Percentiles rank a stretch among this genome's conserved stretches.
These are phyloP conservation scores for Xylaria acuta DNA, from an alignment of 495 filamentous ascomycete species.

Conservation along the genomic window DNA sequence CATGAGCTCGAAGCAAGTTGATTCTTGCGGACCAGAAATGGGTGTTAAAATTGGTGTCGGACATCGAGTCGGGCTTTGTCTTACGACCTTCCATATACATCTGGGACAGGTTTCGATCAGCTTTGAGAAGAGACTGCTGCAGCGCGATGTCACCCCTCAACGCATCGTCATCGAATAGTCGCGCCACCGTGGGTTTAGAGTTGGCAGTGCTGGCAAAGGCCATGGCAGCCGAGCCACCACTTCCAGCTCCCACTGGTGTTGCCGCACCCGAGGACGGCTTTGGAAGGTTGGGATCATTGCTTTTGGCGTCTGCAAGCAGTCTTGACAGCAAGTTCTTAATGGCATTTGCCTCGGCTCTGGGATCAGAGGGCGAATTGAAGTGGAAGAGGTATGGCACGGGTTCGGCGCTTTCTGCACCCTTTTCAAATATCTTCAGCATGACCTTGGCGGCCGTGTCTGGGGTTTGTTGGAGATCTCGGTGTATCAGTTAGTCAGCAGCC, in stretches of 20 bases:
- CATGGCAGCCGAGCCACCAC: constrained; percentile 54
- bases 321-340: constrained; percentile 83
- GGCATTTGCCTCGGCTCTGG: constrained; percentile 80
- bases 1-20: constrained; percentile 85
- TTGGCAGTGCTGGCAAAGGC: constrained; percentile 55
- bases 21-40: constrained; percentile 94
- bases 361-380: constrained; percentile 78
- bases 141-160: constrained; percentile 76
- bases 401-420: constrained; percentile 60
- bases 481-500: constrained; percentile 21
- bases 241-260: constrained; percentile 49
- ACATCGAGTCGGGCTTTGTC: constrained; percentile 81
- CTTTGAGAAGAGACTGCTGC: constrained; percentile 83
- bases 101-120: constrained; percentile 71
- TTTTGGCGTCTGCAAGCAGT: constrained; percentile 73
- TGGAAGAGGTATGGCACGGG: constrained; percentile 79
- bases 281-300: constrained; percentile 53
- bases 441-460: constrained; percentile 82
- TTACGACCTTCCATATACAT: constrained; percentile 81
- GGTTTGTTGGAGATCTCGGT: constrained; percentile 87
- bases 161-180: constrained; percentile 77
- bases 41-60: constrained; percentile 74
- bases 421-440: constrained; percentile 85
- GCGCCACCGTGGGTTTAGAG: constrained; percentile 54
- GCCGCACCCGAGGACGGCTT: constrained; percentile 35